A percentile compares a stretch with the other conserved stretches of the same genome.
Conservation (phyloP, 306 rosid genomes). For the Psophocarpus tetragonolobus region DNA sequence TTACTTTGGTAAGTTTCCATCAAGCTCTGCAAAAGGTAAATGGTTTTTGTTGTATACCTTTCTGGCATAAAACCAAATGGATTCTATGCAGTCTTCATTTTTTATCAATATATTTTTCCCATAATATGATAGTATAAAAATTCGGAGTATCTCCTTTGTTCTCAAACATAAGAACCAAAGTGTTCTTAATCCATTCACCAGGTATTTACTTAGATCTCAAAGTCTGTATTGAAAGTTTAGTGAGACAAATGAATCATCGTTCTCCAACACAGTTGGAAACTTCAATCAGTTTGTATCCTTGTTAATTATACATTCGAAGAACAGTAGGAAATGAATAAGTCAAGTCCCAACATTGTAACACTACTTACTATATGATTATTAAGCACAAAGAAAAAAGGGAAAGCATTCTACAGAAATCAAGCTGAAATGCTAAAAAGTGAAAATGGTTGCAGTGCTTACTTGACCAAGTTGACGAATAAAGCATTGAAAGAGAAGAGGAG, state of each 20-base stretch:
- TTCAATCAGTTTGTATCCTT: too few relatives aligned
- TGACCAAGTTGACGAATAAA: too few relatives aligned
- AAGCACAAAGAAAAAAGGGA: not conserved
- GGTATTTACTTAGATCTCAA: too few relatives aligned
- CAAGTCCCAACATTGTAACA: not conserved
- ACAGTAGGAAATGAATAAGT: conserved; percentile 2
- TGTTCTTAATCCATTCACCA: too few relatives aligned
- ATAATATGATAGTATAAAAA: not conserved
- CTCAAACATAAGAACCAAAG: too few relatives aligned
- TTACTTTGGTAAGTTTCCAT: not conserved
- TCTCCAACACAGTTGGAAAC: not conserved
- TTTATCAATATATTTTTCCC: not conserved
- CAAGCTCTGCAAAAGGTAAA: too few relatives aligned
- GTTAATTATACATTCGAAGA: too few relatives aligned
- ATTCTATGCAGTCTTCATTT: not conserved
- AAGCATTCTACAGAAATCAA: not conserved
- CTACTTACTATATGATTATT: not conserved
- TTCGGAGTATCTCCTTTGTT: not conserved
- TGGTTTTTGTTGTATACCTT: not conserved
- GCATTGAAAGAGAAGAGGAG: too few relatives aligned
- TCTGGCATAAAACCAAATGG: not conserved
- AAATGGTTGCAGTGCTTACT: not conserved
- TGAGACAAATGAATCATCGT: not conserved
- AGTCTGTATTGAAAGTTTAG: too few relatives aligned
- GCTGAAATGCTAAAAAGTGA: not conserved